Evolutionary conservation across 2,329 filamentous ascomycete species (phyloP).

Genomic region (Plectosphaerella cucumerina): DNA sequence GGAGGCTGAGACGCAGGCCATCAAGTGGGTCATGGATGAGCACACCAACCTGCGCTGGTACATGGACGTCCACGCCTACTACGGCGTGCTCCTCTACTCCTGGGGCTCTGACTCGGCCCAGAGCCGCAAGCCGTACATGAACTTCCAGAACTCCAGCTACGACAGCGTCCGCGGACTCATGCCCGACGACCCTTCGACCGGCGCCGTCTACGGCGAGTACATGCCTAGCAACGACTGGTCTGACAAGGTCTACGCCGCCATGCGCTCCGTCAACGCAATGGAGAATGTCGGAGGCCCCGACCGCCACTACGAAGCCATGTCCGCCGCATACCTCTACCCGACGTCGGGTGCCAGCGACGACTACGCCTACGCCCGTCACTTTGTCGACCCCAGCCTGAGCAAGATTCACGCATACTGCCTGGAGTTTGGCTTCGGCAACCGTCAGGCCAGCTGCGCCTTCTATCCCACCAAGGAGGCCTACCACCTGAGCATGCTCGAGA

Average conservation of each 20-base stretch:
- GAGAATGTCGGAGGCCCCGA: constrained; percentile 23
- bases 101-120: constrained; percentile 56
- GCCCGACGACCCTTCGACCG: constrained; percentile 25
- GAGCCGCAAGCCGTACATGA: constrained; percentile 37
- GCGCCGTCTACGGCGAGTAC: constrained; percentile 40
- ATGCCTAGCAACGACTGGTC: constrained; percentile 28
- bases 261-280: constrained; percentile 34
- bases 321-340: constrained; percentile 38
- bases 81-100: constrained; percentile 41
- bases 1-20: constrained; percentile 52
- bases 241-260: constrained; percentile 25
- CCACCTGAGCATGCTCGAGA: constrained; percentile 38
- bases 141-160: constrained; percentile 47
- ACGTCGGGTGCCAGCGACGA: constrained; percentile 42
- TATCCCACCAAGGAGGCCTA: constrained; percentile 40
- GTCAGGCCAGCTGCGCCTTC: constrained; percentile 31
- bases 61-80: constrained; percentile 53
- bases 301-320: constrained; percentile 30
- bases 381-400: constrained; percentile 26
- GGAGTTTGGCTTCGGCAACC: constrained; percentile 41
- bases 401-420: constrained; percentile 38
- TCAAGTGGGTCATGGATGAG: constrained; percentile 47
- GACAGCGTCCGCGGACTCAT: constrained; percentile 46
- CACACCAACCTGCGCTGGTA: constrained; percentile 51
- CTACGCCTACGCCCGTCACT: constrained; percentile 41